Evolutionary conservation across 345 rosid genomes (phyloP), one percentile per base, ranked within the genome.

Genomic region (Eucalyptus rudis): DNA sequence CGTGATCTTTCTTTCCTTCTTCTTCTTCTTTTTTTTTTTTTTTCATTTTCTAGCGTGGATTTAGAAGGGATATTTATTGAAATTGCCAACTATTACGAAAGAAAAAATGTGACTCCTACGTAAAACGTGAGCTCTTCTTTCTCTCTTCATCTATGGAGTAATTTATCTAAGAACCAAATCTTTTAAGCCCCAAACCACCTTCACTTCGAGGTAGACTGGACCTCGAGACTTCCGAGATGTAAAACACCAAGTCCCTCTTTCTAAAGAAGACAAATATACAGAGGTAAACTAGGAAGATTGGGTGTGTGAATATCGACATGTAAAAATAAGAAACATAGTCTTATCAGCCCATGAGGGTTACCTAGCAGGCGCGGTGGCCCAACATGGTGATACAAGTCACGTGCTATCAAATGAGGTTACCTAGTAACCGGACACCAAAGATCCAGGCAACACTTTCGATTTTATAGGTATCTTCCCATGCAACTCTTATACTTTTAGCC

Each of bases 271-370:
- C 2, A 51, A 51, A 51, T 51, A 17, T 0, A 51, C 1, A 16
- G 8, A 51, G 7, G 3, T 0, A 16, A 51, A 51, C 1, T 51
- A 2, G 3, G 1, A 17, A 1, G 0, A 9, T 51, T 51, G 56
- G 4, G 4, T 0, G 22, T 51, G 56, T 0, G 2, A 1, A 3
- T 0, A 51, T 1, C 1, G 0, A 2, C 56, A 17, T 0, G 9
- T 17, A 51, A 51, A 17, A 17, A 51, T 51, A 51, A 3, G 4
- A 51, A 7, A 51, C 0, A 0, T 7, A 51, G 0, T 51, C 22
- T 0, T 51, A 0, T 52, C 0, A 0, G 1, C 9, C 22, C 56
- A 52, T 2, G 1, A 52, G 24, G 2, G 1, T 52, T 52, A 17
- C 0, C 56, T 52, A 1, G 4, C 1, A 52, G 1, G 2, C 0